phyloP scores from a whole-genome alignment of 2,329 filamentous ascomycete species.

The Colletotrichum sp. region DNA sequence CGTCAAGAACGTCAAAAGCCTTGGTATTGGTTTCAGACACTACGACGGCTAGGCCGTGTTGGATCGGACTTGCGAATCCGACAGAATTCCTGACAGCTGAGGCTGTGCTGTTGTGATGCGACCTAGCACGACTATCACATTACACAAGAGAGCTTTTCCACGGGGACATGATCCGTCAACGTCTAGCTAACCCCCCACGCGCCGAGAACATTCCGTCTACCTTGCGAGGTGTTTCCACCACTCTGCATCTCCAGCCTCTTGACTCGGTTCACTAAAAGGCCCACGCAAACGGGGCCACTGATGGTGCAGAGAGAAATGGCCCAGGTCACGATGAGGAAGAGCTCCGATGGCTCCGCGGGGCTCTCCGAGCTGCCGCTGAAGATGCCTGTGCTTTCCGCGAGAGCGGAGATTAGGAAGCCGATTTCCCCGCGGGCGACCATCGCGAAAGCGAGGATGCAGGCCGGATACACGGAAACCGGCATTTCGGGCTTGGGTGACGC shows the following conservation, averaged over 20 bases:
- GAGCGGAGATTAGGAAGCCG: slow-evolving; percentile 74
- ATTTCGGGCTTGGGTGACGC: slow-evolving; percentile 37
- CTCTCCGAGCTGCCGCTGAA: slow-evolving; percentile 31
- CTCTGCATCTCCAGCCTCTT: slow-evolving; percentile 30
- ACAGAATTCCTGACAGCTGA: neutral
- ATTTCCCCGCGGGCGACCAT: slow-evolving; percentile 85
- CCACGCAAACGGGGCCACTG: slow-evolving; percentile 52
- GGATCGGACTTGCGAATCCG: neutral
- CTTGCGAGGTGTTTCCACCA: neutral
- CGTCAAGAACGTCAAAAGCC: neutral
- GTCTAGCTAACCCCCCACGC: slow-evolving; percentile 16
- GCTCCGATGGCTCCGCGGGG: slow-evolving; percentile 33
- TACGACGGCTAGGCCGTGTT: neutral
- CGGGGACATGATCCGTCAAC: neutral
- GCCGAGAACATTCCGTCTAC: slow-evolving; percentile 12
- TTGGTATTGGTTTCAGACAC: neutral
- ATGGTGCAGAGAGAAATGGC: slow-evolving; percentile 61
- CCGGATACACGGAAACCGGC: slow-evolving; percentile 69
- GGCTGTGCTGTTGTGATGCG: neutral
- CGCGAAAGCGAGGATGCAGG: slow-evolving; percentile 65
- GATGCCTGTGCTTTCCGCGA: slow-evolving; percentile 61
- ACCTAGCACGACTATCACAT: neutral
- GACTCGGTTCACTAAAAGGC: slow-evolving; percentile 48
- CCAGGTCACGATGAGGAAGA: slow-evolving; percentile 61
- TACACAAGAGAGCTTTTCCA: neutral